Conservation (phyloP, 2,329 filamentous ascomycete species). For the Dactylonectria macrodidyma region DNA sequence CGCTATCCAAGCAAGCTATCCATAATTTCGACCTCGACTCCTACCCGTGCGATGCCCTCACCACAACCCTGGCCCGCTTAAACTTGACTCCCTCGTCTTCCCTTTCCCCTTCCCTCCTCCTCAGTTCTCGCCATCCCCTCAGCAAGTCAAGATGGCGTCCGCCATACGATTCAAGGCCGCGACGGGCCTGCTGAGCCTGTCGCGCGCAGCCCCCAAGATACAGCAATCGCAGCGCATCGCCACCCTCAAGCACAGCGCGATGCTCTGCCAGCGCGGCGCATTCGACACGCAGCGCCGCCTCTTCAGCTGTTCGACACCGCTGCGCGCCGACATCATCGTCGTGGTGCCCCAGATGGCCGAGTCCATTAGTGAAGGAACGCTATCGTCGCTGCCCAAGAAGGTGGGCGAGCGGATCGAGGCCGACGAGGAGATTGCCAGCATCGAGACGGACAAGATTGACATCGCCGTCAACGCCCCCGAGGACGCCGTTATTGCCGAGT, state of each 20-base stretch:
- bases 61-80: slow-evolving; percentile 40
- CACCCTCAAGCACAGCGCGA: slow-evolving; percentile 38
- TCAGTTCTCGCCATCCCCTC: not conserved
- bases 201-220: slow-evolving; percentile 33
- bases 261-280: slow-evolving; percentile 41
- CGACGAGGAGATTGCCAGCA: slow-evolving; percentile 52
- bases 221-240: slow-evolving; percentile 32
- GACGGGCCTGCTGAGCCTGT: slow-evolving; percentile 39
- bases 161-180: slow-evolving; percentile 42
- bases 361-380: slow-evolving; percentile 52
- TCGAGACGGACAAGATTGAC: slow-evolving; percentile 54
- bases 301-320: slow-evolving; percentile 37
- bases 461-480: slow-evolving; percentile 49
- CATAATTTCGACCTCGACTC: not conserved
- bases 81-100: slow-evolving; percentile 35
- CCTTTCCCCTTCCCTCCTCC: slow-evolving; percentile 11
- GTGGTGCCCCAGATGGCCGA: slow-evolving; percentile 52
- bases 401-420: slow-evolving; percentile 49
- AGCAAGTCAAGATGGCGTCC: slow-evolving; percentile 41
- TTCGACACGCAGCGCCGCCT: slow-evolving; percentile 43
- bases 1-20: slow-evolving; percentile 9
- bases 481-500: slow-evolving; percentile 46
- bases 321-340: slow-evolving; percentile 45
- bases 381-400: slow-evolving; percentile 47
- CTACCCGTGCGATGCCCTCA: slow-evolving; percentile 43